Evolutionary conservation across 2,329 filamentous ascomycete species (phyloP).

Genomic region (Diaporthe nobilis): DNA sequence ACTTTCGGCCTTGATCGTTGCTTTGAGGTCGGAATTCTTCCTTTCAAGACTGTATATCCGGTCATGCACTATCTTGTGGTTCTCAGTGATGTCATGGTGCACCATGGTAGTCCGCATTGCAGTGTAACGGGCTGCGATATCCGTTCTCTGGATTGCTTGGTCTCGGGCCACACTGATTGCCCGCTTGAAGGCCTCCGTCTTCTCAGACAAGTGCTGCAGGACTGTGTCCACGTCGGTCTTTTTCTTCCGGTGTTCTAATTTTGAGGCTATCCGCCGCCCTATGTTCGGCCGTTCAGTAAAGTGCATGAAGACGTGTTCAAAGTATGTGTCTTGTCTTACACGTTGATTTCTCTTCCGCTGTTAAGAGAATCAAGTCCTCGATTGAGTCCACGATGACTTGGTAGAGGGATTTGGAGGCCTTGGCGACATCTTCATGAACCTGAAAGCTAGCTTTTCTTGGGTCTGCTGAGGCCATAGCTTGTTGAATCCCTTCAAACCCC

Average conservation of each 20-base stretch:
- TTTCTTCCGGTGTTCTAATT: slow-evolving; percentile 11
- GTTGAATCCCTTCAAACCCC: slow-evolving; percentile 22
- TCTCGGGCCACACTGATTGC: slow-evolving; percentile 11
- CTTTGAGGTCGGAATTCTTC: neutral
- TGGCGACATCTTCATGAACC: neutral
- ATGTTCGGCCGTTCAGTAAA: too few relatives aligned
- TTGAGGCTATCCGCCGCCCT: slow-evolving; percentile 25
- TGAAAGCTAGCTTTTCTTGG: slow-evolving; percentile 16
- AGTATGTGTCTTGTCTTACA: neutral
- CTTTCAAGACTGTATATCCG: slow-evolving; percentile 4
- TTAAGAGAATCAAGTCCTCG: slow-evolving; percentile 10
- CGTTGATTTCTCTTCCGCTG: neutral
- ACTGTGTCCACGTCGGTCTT: slow-evolving; percentile 2
- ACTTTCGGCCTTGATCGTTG: slow-evolving; percentile 12
- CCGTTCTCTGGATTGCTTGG: neutral
- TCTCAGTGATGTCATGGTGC: neutral
- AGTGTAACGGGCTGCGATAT: neutral
- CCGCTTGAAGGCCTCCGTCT: neutral
- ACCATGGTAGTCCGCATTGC: neutral
- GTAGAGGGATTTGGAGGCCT: slow-evolving; percentile 6
- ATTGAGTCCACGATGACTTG: slow-evolving; percentile 25
- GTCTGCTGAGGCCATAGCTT: slow-evolving; percentile 24
- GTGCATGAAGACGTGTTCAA: too few relatives aligned
- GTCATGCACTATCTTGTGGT: neutral
- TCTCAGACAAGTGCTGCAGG: slow-evolving; percentile 15